Evolutionary conservation across 2,329 filamentous ascomycete species (phyloP), one percentile per base, ranked within the genome.

Genomic region (Cytospora chrysosperma): DNA sequence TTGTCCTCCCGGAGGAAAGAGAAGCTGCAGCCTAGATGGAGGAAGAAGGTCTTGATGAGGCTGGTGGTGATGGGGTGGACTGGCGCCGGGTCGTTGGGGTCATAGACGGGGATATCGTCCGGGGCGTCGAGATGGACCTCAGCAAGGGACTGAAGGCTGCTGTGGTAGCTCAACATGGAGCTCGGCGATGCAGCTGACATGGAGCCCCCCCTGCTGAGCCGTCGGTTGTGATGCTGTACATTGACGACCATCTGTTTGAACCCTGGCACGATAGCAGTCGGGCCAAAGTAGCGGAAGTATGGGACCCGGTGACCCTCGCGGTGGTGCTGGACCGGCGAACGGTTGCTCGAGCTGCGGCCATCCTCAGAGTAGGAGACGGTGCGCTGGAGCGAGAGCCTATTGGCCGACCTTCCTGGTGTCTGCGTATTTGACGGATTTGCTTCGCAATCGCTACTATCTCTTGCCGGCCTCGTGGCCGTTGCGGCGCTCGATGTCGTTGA

Each of bases 241-340:
- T 75, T 72, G 64, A 90, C 88, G 28, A 96, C 91, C 91, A 96
- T 96, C 74, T 96, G 92, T 75, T 96, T 96, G 78, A 93, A 96
- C 26, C 92, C 92, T 1, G 92, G 92, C 59, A 95, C 91, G 71
- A 96, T 96, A 67, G 92, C 93, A 1, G 93, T 96, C 0, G 92
- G 91, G 0, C 92, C 93, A 72, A 96, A 95, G 75, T 95, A 96
- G 65, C 93, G 83, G 70, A 96, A 96, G 73, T 95, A 97, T 0
- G 92, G 92, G 67, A 96, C 91, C 60, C 89, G 84, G 71, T 89
- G 80, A 65, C 84, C 80, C 73, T 84, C 81, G 32, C 78, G 75
- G 69, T 84, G 79, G 66, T 84, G 78, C 56, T 81, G 75, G 13
- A 77, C 70, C 1, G 81, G 80, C 26, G 82, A 84, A 30, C 75